These are phyloP conservation scores for Russula brevipes DNA, from an alignment of 768 basidiomycete genomes.

Conservation along the genomic window DNA sequence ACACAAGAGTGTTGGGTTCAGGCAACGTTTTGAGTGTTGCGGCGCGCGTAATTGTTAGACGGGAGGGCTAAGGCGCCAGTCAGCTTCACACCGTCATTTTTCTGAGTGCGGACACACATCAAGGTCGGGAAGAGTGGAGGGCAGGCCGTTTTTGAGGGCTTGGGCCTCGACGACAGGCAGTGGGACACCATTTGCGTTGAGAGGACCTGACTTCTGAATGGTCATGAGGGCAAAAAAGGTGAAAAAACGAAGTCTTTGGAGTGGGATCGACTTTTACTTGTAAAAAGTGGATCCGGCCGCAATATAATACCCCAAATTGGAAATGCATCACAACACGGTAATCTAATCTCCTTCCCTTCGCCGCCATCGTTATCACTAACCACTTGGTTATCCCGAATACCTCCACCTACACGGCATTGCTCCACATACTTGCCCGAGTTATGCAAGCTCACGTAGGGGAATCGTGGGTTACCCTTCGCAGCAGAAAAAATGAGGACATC, in stretches of 20 bases:
- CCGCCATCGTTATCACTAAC: too few species aligned
- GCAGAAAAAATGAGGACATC: too few species aligned
- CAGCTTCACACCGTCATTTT: not conserved
- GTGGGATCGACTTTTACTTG: too few species aligned
- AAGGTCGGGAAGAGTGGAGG: conserved; percentile 14
- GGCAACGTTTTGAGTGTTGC: conserved; percentile 49
- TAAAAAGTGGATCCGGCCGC: conserved; percentile 5
- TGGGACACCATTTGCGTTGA: conserved; percentile 18
- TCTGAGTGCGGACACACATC: conserved; percentile 16
- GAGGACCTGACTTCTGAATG: not conserved
- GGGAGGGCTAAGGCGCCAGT: conserved; percentile 43
- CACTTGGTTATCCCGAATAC: too few species aligned
- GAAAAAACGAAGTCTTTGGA: not conserved
- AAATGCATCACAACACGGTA: too few species aligned
- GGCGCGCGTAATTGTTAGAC: conserved; percentile 45
- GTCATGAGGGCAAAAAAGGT: not conserved
- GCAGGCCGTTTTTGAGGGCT: conserved; percentile 20
- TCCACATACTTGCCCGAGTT: conserved; percentile 70
- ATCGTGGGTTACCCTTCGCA: too few species aligned
- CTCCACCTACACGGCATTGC: too few species aligned
- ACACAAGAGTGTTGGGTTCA: conserved; percentile 42
- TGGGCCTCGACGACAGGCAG: conserved; percentile 11
- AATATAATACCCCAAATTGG: too few species aligned
- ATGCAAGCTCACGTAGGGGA: not conserved
- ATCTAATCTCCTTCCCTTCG: too few species aligned